Evolutionary conservation across 345 rosid species (phyloP).

Genomic region (Citrus hindsii): DNA sequence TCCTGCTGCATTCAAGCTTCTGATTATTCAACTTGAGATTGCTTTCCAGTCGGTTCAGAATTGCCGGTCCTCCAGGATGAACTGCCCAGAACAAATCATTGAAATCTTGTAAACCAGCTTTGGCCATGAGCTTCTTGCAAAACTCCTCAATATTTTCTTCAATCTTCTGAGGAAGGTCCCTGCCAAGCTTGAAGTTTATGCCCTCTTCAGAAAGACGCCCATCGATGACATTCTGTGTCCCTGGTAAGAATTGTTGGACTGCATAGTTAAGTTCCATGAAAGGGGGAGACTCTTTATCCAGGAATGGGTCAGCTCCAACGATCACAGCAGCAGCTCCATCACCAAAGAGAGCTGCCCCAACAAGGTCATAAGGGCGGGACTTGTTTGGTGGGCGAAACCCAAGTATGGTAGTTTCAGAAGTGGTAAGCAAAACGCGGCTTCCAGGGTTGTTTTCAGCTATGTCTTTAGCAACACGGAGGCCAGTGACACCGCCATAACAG

Average conservation of each 20-base stretch:
- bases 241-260: constrained; percentile 82
- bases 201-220: constrained; percentile 86
- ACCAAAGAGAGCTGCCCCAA: constrained; percentile 92
- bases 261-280: constrained; percentile 84
- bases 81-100: constrained; percentile 93
- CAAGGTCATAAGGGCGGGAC: constrained; percentile 84
- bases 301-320: constrained; percentile 60
- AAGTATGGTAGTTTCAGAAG: constrained; percentile 89
- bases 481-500: constrained; percentile 89
- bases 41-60: constrained; percentile 72
- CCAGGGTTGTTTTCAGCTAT: constrained; percentile 95
- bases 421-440: constrained; percentile 70
- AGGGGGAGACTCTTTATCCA: constrained; percentile 63
- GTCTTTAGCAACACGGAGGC: constrained; percentile 94
- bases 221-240: constrained; percentile 71
- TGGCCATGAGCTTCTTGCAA: constrained; percentile 65
- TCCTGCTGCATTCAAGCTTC: constrained; percentile 78
- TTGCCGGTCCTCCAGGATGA: constrained; percentile 95
- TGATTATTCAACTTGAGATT: constrained; percentile 40
- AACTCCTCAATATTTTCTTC: constrained; percentile 84
- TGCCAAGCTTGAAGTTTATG: constrained; percentile 79
- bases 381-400: constrained; percentile 90
- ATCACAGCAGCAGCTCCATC: constrained; percentile 92
- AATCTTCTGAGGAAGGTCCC: constrained; percentile 88
- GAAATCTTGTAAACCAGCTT: constrained; percentile 40